Evolutionary conservation across 2,329 filamentous ascomycete genomes (phyloP).

Genomic region (Trichoderma atroviride): DNA sequence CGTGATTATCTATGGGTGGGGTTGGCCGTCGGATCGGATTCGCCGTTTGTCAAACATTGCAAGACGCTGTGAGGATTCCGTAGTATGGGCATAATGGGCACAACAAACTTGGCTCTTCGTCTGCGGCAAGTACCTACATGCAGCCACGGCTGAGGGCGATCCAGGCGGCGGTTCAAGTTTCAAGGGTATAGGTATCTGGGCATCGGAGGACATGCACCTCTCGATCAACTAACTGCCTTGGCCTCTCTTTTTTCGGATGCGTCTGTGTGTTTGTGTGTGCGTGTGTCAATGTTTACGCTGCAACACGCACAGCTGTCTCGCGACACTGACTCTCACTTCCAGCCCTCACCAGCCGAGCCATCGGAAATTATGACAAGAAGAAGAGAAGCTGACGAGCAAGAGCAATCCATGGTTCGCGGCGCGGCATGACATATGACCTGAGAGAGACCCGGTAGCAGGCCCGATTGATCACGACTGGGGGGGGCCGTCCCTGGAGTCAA

Average conservation of each 20-base stretch:
- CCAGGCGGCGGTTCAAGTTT: background rate
- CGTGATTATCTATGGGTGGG: background rate
- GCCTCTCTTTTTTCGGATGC: background rate
- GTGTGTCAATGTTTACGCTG: background rate
- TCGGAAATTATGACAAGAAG: background rate
- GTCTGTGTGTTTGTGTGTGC: background rate
- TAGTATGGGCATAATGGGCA: background rate
- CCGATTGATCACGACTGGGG: conserved; percentile 28
- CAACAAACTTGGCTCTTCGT: conserved; percentile 1
- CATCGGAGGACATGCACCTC: background rate
- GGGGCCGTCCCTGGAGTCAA: conserved; percentile 26
- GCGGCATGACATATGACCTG: conserved; percentile 28
- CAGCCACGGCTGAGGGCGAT: background rate
- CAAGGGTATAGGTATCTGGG: background rate
- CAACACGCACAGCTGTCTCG: background rate
- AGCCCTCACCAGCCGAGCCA: background rate
- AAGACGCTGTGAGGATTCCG: background rate
- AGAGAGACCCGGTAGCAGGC: conserved; percentile 28
- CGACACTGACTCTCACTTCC: background rate
- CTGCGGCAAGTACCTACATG: background rate
- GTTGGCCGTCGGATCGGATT: conserved; percentile 17
- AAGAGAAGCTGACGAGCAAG: background rate
- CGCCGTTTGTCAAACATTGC: conserved; percentile 7
- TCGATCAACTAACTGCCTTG: background rate
- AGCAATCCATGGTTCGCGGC: conserved; percentile 23